Base-by-base conservation (phyloP, 805 yeast genomes). In the Candida jianshihensis region DNA sequence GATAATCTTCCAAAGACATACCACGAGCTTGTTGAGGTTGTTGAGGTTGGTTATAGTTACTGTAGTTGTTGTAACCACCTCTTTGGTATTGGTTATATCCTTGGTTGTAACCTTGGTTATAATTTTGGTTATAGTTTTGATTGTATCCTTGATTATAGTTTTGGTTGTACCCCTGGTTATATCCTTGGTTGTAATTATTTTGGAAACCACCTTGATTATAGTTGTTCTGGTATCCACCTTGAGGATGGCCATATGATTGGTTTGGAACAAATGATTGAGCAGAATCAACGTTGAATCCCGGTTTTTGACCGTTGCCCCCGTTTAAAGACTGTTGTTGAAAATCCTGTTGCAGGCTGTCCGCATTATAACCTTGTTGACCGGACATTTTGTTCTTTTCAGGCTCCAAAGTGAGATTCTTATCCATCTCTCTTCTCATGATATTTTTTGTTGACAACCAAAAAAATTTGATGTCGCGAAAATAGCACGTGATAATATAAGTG, bases 1-100 rank as follows among this genome's bases (percentile, higher is more conserved):
- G 81, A 64, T 77, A 86, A 47, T 85, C 95, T 36, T 87, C 94
- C 50, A 86, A 69, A 27, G 89, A 73, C 86, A 85, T 78, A 42
- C 78, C 80, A 50, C 66, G 68, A 40, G 52, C 58, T 41, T 57
- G 59, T 26, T 44, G 43, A 31, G 55, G 46, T 39, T 49, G 48
- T 38, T 45, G 51, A 36, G 48, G 52, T 34, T 46, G 44, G 21
- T 39, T 40, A 34, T 36, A 33, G 31, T 35, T 25, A 31, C 30
- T 61, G 59, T 44, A 50, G 51, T 50, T 49, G 56, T 56, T 55
- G 47, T 44, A 41, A 19, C 46, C 43, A 14, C 54, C 49, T 29
- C 42, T 37, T 22, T 37, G 38, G 16, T 43, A 38, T 27, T 39
- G 33, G 10, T 34, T 26, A 20, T 30, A 20, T 7, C 20, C 60